Conservation (phyloP, 2,329 filamentous ascomycete species). For the Monilinia fructicola region DNA sequence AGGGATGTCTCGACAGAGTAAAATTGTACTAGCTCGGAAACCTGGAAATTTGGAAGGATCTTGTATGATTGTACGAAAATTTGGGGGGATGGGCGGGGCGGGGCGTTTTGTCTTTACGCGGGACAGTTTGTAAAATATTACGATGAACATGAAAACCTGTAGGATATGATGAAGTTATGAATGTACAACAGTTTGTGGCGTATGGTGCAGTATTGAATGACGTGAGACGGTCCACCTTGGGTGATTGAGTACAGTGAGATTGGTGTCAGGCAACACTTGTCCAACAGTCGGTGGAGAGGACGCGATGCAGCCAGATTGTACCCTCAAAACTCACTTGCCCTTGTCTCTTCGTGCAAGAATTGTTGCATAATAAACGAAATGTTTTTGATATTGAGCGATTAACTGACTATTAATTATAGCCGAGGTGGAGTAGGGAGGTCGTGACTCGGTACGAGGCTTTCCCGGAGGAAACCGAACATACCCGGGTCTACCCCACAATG, state of each 20-base stretch:
- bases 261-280: conserved; percentile 7
- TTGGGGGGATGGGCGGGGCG: no score
- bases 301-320: neutral
- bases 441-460: no score
- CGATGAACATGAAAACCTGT: neutral
- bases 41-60: neutral
- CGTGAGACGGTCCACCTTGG: neutral
- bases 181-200: neutral
- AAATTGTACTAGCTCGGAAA: neutral
- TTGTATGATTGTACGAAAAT: neutral
- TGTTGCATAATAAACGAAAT: no score
- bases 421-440: no score
- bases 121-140: no score
- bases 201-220: neutral
- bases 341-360: neutral
- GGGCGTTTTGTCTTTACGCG: neutral
- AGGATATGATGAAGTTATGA: neutral
- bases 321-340: no score
- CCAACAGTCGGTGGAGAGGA: neutral
- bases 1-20: conserved; percentile 2
- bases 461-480: neutral
- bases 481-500: no score
- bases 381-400: neutral
- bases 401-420: no score
- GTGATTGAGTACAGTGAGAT: neutral